A percentile compares a stretch with the other conserved stretches of the same genome.
Evolutionary conservation across 164 flowering plant genomes (phyloP).

Genomic region (Magnolia changhungtana): DNA sequence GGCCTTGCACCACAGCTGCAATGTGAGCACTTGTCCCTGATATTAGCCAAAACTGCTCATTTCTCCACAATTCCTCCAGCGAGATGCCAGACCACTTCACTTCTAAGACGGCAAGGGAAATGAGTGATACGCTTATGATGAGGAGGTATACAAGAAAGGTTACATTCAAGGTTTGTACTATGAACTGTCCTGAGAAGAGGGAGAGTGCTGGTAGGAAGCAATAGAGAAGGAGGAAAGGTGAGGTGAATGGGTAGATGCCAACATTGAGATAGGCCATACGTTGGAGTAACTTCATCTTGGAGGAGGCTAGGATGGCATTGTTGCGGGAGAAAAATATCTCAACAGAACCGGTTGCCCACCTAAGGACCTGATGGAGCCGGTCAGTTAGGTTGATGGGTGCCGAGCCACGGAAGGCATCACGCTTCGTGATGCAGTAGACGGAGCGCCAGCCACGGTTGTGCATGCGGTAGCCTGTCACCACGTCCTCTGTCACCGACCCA

Average conservation of each 20-base stretch:
- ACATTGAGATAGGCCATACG: conserved; percentile 73
- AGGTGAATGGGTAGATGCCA: conserved; percentile 75
- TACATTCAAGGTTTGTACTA: conserved; percentile 45
- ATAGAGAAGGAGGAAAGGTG: conserved; percentile 60
- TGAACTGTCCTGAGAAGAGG: conserved; percentile 71
- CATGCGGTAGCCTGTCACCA: conserved; percentile 86
- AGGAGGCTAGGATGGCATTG: conserved; percentile 59
- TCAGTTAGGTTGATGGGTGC: conserved; percentile 84
- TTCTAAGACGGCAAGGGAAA: conserved; percentile 54
- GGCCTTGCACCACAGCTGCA: conserved; percentile 69
- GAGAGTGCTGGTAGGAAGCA: conserved; percentile 85
- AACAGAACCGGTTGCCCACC: conserved; percentile 89
- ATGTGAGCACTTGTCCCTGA: conserved; percentile 75
- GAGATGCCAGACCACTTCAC: conserved; percentile 74
- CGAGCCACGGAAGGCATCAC: conserved; percentile 75
- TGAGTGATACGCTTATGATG: conserved; percentile 45
- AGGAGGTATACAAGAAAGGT: conserved; percentile 58
- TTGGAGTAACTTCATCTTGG: conserved; percentile 49
- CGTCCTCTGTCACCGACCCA: conserved; percentile 84
- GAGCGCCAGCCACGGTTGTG: conserved; percentile 90
- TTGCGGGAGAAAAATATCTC: conserved; percentile 83
- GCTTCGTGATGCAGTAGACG: conserved; percentile 69
- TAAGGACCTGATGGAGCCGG: conserved; percentile 70
- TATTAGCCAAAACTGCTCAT: conserved; percentile 83
- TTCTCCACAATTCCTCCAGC: conserved; percentile 85